Conservation (phyloP, 139 green algal species). For the Raphidocelis subcapitata region DNA sequence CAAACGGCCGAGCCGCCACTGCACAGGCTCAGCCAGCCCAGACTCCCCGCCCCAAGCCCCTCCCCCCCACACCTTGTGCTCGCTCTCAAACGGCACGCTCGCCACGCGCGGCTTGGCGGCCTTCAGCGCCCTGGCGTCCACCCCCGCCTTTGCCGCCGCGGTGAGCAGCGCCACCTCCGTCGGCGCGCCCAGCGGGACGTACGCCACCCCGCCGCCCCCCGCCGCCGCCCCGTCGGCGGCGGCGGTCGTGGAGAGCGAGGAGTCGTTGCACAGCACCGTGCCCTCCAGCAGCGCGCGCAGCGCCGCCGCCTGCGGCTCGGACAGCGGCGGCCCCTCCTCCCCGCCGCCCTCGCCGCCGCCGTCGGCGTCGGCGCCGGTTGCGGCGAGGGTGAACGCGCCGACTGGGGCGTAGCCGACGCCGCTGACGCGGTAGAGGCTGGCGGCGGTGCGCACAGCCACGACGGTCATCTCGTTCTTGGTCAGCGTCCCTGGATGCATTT, state of each 20-base stretch:
- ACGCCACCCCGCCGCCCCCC: conserved; percentile 1
- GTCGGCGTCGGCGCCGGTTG: too few species aligned
- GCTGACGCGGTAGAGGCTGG: conserved; percentile 23
- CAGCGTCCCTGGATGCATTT: too few species aligned
- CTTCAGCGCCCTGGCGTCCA: too few species aligned
- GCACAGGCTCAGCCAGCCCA: neutral
- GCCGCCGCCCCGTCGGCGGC: neutral
- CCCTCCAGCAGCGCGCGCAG: conserved; percentile 27
- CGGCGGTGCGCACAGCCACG: conserved; percentile 26
- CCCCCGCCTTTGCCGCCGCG: conserved; percentile 24
- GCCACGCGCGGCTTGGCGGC: conserved; percentile 22
- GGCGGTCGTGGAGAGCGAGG: conserved; percentile 1
- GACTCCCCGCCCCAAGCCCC: neutral
- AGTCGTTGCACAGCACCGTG: conserved; percentile 42
- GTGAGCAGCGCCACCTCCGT: conserved; percentile 42
- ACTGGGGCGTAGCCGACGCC: conserved; percentile 43
- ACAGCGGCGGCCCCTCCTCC: neutral
- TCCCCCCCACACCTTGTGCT: too few species aligned
- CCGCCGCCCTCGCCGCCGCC: too few species aligned
- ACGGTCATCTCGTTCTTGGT: conserved; percentile 81
- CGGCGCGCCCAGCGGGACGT: conserved; percentile 19
- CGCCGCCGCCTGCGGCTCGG: neutral
- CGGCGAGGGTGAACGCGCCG: conserved; percentile 17
- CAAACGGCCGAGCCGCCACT: too few species aligned
- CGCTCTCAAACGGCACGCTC: conserved; percentile 35